Evolutionary conservation across 2,329 filamentous ascomycete species (phyloP), one percentile per base, ranked within the genome.

Genomic region (Cytospora chrysosperma): DNA sequence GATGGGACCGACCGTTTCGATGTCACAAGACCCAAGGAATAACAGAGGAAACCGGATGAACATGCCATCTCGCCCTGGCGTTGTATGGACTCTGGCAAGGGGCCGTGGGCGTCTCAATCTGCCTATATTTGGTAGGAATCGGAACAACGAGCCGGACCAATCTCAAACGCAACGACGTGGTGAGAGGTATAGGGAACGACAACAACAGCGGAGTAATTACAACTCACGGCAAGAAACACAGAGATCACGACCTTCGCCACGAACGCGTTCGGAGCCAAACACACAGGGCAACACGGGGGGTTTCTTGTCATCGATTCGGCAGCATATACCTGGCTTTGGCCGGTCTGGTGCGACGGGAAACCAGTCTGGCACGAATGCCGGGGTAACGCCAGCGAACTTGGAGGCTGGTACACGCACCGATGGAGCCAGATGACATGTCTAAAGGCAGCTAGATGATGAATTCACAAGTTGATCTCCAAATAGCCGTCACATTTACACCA

Each of bases 31-130:
- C 70, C 72, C 65, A 64, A 72, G 66, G 67, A 76, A 43, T 56
- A 74, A 75, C 2, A 79, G 82, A 17, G 76, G 82, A 56, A 74
- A 75, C 2, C 79, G 82, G 13, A 76, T 82, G 66, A 83, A 83
- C 64, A 75, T 84, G 68, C 82, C 82, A 3, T 72, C 72, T 24
- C 69, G 72, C 63, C 81, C 73, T 62, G 75, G 67, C 24, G 72
- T 77, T 32, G 76, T 78, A 4, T 81, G 77, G 71, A 77, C 76
- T 26, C 72, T 70, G 21, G 68, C 75, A 26, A 72, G 76, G 8
- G 71, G 74, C 13, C 56, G 67, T 27, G 70, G 69, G 37, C 71
- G 68, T 30, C 17, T 64, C 17, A 28, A 24, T 47, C 21, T 65
- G 40, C 51, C 64, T 47, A 10, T 26, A 49, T 58, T 62, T 24